These are phyloP conservation scores for Suhomyces atakaporum DNA, from an alignment of 1,139 yeast genomes.

Conservation along the genomic window DNA sequence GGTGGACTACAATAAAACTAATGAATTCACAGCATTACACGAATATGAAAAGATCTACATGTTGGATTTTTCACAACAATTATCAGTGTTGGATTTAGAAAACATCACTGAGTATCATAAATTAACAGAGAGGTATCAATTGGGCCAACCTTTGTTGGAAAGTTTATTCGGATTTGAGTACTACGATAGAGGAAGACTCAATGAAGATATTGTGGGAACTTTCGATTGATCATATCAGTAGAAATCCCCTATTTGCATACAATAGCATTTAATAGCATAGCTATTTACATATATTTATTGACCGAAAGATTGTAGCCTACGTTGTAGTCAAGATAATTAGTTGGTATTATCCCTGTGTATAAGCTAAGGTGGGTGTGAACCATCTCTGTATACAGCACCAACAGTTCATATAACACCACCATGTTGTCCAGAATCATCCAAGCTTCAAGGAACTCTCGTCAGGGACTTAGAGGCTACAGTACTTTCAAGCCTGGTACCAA, in stretches of 20 bases:
- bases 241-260: background rate
- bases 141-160: conserved; percentile 33
- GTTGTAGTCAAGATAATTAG: too few relatives aligned
- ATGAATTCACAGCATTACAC: conserved; percentile 15
- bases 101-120: conserved; percentile 23
- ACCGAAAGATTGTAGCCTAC: background rate
- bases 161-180: conserved; percentile 34
- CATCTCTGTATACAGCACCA: too few relatives aligned
- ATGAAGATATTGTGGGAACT: background rate
- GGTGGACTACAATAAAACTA: conserved; percentile 16
- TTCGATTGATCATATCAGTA: background rate
- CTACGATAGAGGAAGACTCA: conserved; percentile 20
- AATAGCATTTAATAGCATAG: background rate
- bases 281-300: background rate
- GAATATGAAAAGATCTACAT: conserved; percentile 20
- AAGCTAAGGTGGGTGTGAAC: too few relatives aligned
- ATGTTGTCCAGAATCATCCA: conserved; percentile 2
- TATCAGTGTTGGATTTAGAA: conserved; percentile 20
- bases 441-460: background rate
- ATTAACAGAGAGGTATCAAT: conserved; percentile 27
- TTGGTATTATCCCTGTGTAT: too few relatives aligned
- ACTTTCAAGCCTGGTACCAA: conserved; percentile 1
- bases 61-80: conserved; percentile 25
- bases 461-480: conserved; percentile 3
- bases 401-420: background rate